A percentile compares a stretch with the other conserved stretches of the same genome.
Evolutionary conservation across 352 stramenopile genomes (phyloP).

Genomic region (Pythium brachiatum): DNA sequence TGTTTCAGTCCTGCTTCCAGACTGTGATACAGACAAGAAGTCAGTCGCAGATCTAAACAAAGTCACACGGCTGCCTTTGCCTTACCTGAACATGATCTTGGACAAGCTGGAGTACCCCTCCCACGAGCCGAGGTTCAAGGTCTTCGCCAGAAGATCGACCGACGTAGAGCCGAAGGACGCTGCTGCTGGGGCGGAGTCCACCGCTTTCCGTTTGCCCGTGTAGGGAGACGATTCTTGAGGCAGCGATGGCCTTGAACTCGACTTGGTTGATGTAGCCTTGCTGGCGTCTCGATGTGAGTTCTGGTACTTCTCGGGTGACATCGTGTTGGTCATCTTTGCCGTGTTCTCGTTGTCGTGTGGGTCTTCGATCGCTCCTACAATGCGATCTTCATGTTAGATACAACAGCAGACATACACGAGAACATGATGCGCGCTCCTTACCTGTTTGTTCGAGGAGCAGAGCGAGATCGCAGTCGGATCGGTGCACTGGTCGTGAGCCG

Average conservation of each 20-base stretch:
- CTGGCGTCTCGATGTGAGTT: not conserved
- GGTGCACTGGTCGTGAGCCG: slow-evolving; percentile 37
- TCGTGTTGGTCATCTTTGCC: slow-evolving; percentile 7
- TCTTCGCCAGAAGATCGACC: slow-evolving; percentile 36
- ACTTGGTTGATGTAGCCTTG: not conserved
- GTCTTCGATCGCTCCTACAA: slow-evolving; percentile 13
- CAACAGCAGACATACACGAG: not conserved
- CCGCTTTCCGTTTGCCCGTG: not conserved
- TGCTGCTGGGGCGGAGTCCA: not conserved
- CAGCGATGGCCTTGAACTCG: not conserved
- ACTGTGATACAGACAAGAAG: slow-evolving; percentile 7
- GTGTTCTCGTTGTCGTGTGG: slow-evolving; percentile 5
- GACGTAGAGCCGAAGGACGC: slow-evolving; percentile 20
- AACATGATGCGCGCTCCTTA: not conserved
- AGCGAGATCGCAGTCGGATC: slow-evolving; percentile 55
- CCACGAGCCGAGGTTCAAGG: slow-evolving; percentile 52
- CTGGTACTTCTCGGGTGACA: not conserved
- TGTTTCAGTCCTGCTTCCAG: slow-evolving; percentile 30
- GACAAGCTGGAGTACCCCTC: slow-evolving; percentile 75
- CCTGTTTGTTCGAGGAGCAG: slow-evolving; percentile 53
- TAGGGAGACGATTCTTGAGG: not conserved
- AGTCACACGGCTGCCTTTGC: not conserved
- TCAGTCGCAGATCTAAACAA: not conserved
- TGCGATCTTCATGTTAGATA: not conserved
- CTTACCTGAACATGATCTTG: slow-evolving; percentile 70